Evolutionary conservation across 495 filamentous ascomycete species (phyloP).

Genomic region (Haplographium delicatum): DNA sequence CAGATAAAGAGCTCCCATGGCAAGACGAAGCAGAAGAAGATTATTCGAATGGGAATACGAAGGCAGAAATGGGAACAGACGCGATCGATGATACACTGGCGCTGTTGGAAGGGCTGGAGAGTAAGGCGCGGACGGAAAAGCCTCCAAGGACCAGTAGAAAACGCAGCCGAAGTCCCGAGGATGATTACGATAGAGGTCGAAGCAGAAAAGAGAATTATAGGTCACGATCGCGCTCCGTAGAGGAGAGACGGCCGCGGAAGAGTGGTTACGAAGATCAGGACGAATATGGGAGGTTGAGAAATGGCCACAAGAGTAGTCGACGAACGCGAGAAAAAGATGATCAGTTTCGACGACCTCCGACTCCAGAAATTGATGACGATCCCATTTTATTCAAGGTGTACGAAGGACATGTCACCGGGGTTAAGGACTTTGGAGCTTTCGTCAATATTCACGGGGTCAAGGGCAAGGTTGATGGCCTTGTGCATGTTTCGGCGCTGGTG

Average conservation of each 20-base stretch:
- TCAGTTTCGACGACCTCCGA: conserved; percentile 64
- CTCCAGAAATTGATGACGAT: conserved; percentile 72
- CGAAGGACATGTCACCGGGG: conserved; percentile 78
- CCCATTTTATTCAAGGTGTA: conserved; percentile 86
- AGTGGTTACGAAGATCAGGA: conserved; percentile 52
- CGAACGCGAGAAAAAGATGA: conserved; percentile 53
- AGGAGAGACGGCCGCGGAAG: conserved; percentile 43
- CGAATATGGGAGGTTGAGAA: conserved; percentile 51
- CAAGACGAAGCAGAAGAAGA: conserved; percentile 41
- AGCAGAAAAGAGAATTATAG: conserved; percentile 31
- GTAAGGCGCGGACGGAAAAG: conserved; percentile 49
- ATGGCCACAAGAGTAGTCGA: conserved; percentile 36
- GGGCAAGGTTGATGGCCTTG: conserved; percentile 87
- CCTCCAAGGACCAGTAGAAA: conserved; percentile 49
- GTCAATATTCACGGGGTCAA: conserved; percentile 84
- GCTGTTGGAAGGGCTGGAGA: conserved; percentile 78
- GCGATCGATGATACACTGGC: conserved; percentile 93
- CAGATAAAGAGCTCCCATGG: conserved; percentile 67
- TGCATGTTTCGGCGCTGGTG: conserved; percentile 93
- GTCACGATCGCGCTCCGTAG: conserved; percentile 39
- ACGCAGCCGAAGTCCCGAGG: conserved; percentile 67
- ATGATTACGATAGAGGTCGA: conserved; percentile 41
- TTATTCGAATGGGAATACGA: conserved; percentile 17
- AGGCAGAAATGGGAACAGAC: conserved; percentile 31
- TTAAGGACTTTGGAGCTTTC: conserved; percentile 95